Evolutionary conservation across 148 eudicot species (phyloP).

Genomic region (Silene conica): DNA sequence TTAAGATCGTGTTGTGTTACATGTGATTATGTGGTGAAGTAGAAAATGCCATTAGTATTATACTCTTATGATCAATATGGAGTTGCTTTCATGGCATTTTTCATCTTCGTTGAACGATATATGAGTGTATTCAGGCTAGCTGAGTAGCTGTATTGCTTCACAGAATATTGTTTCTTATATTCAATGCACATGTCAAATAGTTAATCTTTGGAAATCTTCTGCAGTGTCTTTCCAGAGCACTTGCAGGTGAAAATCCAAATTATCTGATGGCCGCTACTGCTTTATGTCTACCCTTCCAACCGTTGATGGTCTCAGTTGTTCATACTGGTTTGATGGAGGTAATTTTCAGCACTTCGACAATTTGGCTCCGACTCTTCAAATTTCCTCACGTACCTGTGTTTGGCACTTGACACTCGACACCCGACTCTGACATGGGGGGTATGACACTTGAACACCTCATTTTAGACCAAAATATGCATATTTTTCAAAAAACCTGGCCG

Average conservation of each 20-base stretch:
- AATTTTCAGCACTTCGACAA: conserved; percentile 19
- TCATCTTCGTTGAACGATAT: too few relatives aligned
- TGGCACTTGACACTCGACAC: too few relatives aligned
- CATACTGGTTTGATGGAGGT: conserved; percentile 99
- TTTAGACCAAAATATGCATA: too few relatives aligned
- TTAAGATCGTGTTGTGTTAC: neutral
- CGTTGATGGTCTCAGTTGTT: conserved; percentile 91
- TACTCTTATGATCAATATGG: neutral
- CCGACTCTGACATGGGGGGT: too few relatives aligned
- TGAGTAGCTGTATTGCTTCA: neutral
- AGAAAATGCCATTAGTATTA: neutral
- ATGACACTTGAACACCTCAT: too few relatives aligned
- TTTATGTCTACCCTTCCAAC: conserved; percentile 77
- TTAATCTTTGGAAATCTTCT: conserved; percentile 12
- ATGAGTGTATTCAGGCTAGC: neutral
- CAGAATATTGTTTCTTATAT: neutral
- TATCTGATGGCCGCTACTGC: conserved; percentile 91
- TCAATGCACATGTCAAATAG: neutral
- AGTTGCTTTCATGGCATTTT: neutral
- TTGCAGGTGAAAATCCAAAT: conserved; percentile 75
- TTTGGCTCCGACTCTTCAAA: too few relatives aligned
- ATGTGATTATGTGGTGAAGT: neutral
- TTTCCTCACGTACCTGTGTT: too few relatives aligned
- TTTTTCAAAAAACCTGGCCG: too few relatives aligned
- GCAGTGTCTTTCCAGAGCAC: conserved; percentile 87